A percentile compares a stretch with the other conserved stretches of the same genome.
Evolutionary conservation across 805 yeast species (phyloP).

Genomic region (Candida tallmaniae): DNA sequence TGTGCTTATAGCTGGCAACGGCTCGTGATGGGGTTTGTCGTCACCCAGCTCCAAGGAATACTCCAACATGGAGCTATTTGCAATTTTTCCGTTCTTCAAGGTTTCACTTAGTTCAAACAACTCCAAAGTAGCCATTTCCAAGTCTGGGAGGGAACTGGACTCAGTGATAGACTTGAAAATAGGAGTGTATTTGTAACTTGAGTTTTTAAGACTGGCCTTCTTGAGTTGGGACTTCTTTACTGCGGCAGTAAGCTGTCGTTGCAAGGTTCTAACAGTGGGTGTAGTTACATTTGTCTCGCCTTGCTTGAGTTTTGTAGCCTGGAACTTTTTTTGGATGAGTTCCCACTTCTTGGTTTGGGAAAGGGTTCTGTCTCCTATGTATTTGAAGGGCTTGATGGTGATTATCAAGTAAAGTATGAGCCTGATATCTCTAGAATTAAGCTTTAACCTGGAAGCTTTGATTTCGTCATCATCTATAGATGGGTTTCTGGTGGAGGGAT

Average conservation of each 20-base stretch:
- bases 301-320: constrained; percentile 13
- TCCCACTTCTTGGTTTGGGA: constrained; percentile 35
- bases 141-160: constrained; percentile 20
- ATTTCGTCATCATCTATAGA: not conserved
- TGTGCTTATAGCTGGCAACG: no score
- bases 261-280: constrained; percentile 35
- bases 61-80: constrained; percentile 9
- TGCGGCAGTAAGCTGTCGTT: constrained; percentile 31
- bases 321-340: constrained; percentile 23
- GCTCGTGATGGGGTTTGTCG: no score
- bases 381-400: constrained; percentile 32
- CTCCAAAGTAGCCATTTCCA: constrained; percentile 24
- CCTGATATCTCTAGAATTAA: constrained; percentile 23
- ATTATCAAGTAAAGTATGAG: constrained; percentile 27
- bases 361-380: constrained; percentile 29
- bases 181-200: not conserved
- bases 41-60: constrained; percentile 1
- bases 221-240: constrained; percentile 21
- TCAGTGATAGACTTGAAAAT: constrained; percentile 13
- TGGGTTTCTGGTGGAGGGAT: no score
- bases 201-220: not conserved
- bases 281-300: not conserved
- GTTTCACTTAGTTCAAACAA: constrained; percentile 29
- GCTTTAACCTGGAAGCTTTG: constrained; percentile 18
- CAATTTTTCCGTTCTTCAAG: constrained; percentile 23